These are phyloP conservation scores for Trametes sanguinea DNA, from an alignment of 768 basidiomycete genomes.

Conservation along the genomic window DNA sequence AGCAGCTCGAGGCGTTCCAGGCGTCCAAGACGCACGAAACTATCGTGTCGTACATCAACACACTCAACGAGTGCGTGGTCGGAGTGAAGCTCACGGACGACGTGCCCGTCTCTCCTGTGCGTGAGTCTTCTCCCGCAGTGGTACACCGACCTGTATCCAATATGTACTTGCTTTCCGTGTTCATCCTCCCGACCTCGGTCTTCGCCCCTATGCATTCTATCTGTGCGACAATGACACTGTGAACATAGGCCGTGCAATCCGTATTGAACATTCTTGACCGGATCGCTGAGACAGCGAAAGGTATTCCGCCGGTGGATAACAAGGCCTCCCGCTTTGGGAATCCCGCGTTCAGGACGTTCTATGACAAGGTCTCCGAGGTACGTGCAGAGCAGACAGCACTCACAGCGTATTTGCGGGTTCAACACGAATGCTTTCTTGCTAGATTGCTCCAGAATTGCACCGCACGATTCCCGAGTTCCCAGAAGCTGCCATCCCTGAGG, in stretches of 20 bases:
- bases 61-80: constrained; percentile 73
- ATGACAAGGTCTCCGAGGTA: constrained; percentile 78
- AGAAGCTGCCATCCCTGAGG: constrained; percentile 59
- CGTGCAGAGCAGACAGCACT: constrained; percentile 9
- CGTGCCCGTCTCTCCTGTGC: constrained; percentile 59
- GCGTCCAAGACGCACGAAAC: constrained; percentile 66
- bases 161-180: no score
- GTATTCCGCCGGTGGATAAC: constrained; percentile 87
- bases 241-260: constrained; percentile 57
- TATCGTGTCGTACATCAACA: constrained; percentile 70
- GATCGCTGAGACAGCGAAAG: constrained; percentile 65
- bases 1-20: constrained; percentile 84
- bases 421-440: no score
- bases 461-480: constrained; percentile 57
- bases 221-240: no score
- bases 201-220: no score
- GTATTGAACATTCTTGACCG: constrained; percentile 65
- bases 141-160: no score
- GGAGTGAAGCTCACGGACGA: constrained; percentile 75
- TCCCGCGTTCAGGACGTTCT: constrained; percentile 92
- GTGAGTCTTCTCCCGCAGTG: constrained; percentile 30
- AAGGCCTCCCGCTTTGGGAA: constrained; percentile 93
- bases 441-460: constrained; percentile 60
- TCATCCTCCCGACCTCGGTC: no score
- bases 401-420: neutral